Evolutionary conservation across 352 stramenopile species (phyloP).

Genomic region (Globisporangium yorkense): DNA sequence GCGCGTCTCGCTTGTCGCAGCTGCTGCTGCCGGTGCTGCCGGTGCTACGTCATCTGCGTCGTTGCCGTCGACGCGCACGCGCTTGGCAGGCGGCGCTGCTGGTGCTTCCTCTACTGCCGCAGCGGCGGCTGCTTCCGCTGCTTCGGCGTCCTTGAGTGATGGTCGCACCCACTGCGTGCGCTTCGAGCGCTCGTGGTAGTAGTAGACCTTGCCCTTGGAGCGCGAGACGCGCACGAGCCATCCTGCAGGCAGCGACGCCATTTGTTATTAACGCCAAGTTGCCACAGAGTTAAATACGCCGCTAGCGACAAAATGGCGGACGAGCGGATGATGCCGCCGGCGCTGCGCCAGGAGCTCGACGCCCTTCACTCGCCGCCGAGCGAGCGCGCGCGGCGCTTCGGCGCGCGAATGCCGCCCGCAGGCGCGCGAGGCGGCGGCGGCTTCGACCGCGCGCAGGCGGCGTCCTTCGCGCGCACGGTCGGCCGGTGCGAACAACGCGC

Average conservation of each 20-base stretch:
- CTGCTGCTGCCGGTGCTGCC: not conserved
- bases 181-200: constrained; percentile 44
- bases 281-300: not conserved
- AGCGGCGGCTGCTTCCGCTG: constrained; percentile 4
- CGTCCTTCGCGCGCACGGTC: not conserved
- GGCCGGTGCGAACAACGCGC: too few relatives aligned
- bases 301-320: constrained; percentile 1
- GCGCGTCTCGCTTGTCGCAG: constrained; percentile 4
- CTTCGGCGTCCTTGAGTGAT: constrained; percentile 4
- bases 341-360: not conserved
- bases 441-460: constrained; percentile 1
- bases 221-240: constrained; percentile 66
- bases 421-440: not conserved
- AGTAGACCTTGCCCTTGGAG: constrained; percentile 68
- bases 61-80: constrained; percentile 11
- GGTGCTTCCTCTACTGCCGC: not conserved
- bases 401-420: not conserved
- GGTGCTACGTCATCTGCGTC: not conserved
- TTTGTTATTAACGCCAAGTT: not conserved
- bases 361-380: not conserved
- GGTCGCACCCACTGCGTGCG: constrained; percentile 58
- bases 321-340: not conserved
- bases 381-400: not conserved
- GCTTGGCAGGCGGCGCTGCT: constrained; percentile 14
- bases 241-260: constrained; percentile 28